Conservation (phyloP, 1,139 yeast genomes). For the Lodderomyces oxycetoniae region DNA sequence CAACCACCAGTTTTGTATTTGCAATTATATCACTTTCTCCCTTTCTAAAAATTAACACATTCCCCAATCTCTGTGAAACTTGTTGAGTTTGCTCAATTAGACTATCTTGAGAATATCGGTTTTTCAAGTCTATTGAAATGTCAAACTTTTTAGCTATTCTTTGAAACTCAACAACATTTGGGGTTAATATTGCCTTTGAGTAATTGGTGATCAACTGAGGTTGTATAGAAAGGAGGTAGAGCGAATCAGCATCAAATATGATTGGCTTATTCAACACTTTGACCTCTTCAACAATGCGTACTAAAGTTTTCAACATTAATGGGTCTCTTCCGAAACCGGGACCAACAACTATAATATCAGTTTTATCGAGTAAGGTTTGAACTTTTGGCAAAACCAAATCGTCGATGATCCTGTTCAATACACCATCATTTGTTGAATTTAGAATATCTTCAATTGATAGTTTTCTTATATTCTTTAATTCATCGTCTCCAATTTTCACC, state of each 20-base stretch:
- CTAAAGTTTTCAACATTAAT: constrained; percentile 58
- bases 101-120: constrained; percentile 21
- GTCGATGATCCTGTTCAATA: constrained; percentile 32
- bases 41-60: constrained; percentile 66
- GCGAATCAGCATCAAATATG: constrained; percentile 86
- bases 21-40: constrained; percentile 66
- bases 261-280: constrained; percentile 54
- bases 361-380: constrained; percentile 49
- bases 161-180: constrained; percentile 81
- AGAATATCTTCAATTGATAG: constrained; percentile 21
- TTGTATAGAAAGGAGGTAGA: constrained; percentile 54
- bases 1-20: constrained; percentile 30
- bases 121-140: constrained; percentile 28
- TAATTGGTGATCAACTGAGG: constrained; percentile 51
- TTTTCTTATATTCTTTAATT: constrained; percentile 15
- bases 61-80: constrained; percentile 56
- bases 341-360: constrained; percentile 82
- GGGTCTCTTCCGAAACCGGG: constrained; percentile 91
- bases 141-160: constrained; percentile 50
- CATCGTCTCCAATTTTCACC: constrained; percentile 15
- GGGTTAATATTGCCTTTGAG: constrained; percentile 68
- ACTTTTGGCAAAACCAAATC: constrained; percentile 53
- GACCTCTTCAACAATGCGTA: constrained; percentile 53
- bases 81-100: constrained; percentile 28
- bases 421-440: constrained; percentile 13